Conservation (phyloP, 108 stramenopile genomes). For the Parmales sp. region DNA sequence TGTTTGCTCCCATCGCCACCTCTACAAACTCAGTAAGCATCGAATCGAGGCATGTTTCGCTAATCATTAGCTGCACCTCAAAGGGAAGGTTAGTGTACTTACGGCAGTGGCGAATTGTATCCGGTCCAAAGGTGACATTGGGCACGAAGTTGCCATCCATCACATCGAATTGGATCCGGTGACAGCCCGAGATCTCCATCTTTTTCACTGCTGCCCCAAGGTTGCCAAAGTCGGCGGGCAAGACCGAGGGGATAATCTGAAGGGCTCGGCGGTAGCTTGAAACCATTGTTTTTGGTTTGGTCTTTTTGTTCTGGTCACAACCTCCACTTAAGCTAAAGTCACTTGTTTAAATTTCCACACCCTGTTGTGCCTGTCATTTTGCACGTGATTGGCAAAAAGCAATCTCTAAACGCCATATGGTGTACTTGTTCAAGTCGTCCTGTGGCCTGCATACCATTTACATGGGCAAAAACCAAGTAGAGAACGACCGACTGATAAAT, state of each 20-base stretch:
- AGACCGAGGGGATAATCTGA: conserved; percentile 15
- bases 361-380: too few species aligned
- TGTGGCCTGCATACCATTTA: too few species aligned
- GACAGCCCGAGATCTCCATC: conserved; percentile 10
- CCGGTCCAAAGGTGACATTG: conserved; percentile 22
- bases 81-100: conserved; percentile 15
- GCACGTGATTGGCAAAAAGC: too few species aligned
- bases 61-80: conserved; percentile 12
- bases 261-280: neutral
- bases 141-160: conserved; percentile 34
- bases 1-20: conserved; percentile 2
- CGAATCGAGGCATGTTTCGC: conserved; percentile 5
- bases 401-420: too few species aligned
- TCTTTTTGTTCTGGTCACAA: too few species aligned
- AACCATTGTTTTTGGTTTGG: too few species aligned
- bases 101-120: conserved; percentile 6
- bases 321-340: too few species aligned
- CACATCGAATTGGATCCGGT: conserved; percentile 32
- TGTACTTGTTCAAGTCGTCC: too few species aligned
- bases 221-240: conserved; percentile 11
- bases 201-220: neutral
- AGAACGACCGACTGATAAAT: too few species aligned
- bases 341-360: too few species aligned
- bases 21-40: conserved; percentile 14
- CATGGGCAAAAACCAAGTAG: too few species aligned